Percentiles rank a stretch among this genome's conserved stretches.
Evolutionary conservation across 1,284 basidiomycete genomes (phyloP).

Genomic region (Ceratobasidium sp.): DNA sequence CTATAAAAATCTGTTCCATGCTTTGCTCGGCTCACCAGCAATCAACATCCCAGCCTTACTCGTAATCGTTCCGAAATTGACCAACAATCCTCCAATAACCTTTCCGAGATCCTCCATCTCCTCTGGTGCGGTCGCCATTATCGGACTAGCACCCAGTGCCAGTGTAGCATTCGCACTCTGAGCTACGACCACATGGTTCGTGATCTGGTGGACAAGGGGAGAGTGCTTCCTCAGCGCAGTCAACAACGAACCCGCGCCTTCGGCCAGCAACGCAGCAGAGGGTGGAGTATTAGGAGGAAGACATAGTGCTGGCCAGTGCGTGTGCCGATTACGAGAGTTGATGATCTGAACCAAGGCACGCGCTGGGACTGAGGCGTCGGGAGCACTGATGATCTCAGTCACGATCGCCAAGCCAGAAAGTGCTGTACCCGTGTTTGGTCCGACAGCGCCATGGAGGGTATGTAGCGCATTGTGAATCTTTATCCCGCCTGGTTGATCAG

Average conservation of each 20-base stretch:
- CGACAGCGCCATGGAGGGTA: slow-evolving; percentile 76
- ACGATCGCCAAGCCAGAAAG: slow-evolving; percentile 91
- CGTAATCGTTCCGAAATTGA: slow-evolving; percentile 91
- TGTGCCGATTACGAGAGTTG: slow-evolving; percentile 3
- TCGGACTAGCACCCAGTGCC: slow-evolving; percentile 89
- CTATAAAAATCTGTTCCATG: slow-evolving; percentile 45
- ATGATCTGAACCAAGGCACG: slow-evolving; percentile 60
- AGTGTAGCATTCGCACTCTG: slow-evolving; percentile 94
- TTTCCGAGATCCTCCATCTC: slow-evolving; percentile 86
- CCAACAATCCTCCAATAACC: slow-evolving; percentile 75
- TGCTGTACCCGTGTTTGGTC: slow-evolving; percentile 61
- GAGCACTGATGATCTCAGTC: slow-evolving; percentile 83
- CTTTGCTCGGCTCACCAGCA: slow-evolving; percentile 65
- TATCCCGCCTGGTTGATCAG: slow-evolving; percentile 84
- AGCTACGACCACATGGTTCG: slow-evolving; percentile 89
- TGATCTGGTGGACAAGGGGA: slow-evolving; percentile 89
- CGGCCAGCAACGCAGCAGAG: slow-evolving; percentile 14
- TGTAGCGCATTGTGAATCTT: slow-evolving; percentile 78
- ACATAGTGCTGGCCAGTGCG: slow-evolving; percentile 23
- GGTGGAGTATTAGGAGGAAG: slow-evolving; percentile 1
- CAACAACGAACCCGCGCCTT: slow-evolving; percentile 20
- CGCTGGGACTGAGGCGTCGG: slow-evolving; percentile 70
- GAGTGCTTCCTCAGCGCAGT: slow-evolving; percentile 55
- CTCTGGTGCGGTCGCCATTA: slow-evolving; percentile 87
- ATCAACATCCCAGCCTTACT: slow-evolving; percentile 81